Evolutionary conservation across 176 grass and related monocot species (phyloP).

Genomic region (Carex myosuroides): DNA sequence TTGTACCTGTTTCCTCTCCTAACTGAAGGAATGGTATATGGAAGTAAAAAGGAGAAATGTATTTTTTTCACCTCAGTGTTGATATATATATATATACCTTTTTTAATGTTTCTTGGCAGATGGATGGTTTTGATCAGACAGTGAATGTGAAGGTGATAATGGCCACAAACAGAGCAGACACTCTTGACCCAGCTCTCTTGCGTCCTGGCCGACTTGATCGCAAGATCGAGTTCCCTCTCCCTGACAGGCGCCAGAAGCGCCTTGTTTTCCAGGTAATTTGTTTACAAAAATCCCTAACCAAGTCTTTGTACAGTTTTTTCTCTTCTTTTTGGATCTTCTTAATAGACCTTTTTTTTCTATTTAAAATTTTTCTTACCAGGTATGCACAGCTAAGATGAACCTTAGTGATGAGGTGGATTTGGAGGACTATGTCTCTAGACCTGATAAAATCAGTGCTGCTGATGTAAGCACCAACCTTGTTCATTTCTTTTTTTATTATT

Average conservation of each 20-base stretch:
- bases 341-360: neutral
- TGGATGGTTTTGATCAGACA: constrained; percentile 99
- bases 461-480: constrained; percentile 48
- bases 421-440: constrained; percentile 93
- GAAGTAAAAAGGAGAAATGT: neutral
- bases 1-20: neutral
- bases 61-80: neutral
- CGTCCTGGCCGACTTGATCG: constrained; percentile 91
- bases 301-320: neutral
- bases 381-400: constrained; percentile 97
- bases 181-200: constrained; percentile 86
- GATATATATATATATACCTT: neutral
- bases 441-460: constrained; percentile 97
- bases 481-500: neutral
- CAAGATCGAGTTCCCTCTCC: constrained; percentile 97
- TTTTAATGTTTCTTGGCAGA: constrained; percentile 40
- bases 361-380: constrained; percentile 25
- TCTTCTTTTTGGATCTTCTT: constrained; percentile 13
- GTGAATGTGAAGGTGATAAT: constrained; percentile 99
- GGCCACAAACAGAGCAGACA: constrained; percentile 98
- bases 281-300: neutral
- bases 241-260: constrained; percentile 86
- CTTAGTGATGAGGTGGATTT: constrained; percentile 92
- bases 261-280: constrained; percentile 88
- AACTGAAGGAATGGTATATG: neutral